Base-by-base conservation (phyloP, 176 grass and related monocot species). In the Thinopyrum elongatum region DNA sequence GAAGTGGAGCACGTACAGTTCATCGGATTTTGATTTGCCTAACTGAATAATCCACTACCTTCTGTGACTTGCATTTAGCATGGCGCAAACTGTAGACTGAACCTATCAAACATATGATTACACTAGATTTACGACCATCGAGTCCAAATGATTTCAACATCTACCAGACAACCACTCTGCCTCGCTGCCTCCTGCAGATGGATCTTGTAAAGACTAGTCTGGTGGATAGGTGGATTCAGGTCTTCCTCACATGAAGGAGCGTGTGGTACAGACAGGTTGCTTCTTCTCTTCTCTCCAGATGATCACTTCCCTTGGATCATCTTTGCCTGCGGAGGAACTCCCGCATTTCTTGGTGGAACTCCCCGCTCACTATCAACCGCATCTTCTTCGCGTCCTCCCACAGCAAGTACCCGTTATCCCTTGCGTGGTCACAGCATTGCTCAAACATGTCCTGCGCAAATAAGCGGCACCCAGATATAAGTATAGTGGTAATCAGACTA, bases 381-480 rank as follows among this genome's bases (percentile, higher is more conserved):
- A 98, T 92, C 65, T 87, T 94, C 86, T 88, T 92, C 0, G 81
- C 3, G 66, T 98, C 93, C 86, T 94, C 91, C 90, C 86, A 95
- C 23, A 98, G 63, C 88, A 98, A 76, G 66, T 80, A 92, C 28
- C 91, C 91, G 30, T 80, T 82, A 22, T 98, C 96, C 78, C 96
- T 92, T 17, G 96, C 90, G 47, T 91, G 85, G 84, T 98, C 91
- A 79, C 86, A 94, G 17, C 87, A 93, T 27, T 94, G 87, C 67
- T 98, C 93, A 86, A 98, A 98, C 34, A 95, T 65, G 15, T 95
- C 93, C 96, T 98, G 88, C 68, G 80, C n/a, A 70, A 65, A 23
- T 29, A 76, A 69, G 44, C 4, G 35, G 12, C 49, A 30, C 25
- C 76, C 8, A 25, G 53, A 77, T 61, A 22, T 12, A 26, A 15